A percentile compares a stretch with the other conserved stretches of the same genome.
Evolutionary conservation across 2,329 filamentous ascomycete species (phyloP).

Genomic region (Aspergillus pseudoglaucus): DNA sequence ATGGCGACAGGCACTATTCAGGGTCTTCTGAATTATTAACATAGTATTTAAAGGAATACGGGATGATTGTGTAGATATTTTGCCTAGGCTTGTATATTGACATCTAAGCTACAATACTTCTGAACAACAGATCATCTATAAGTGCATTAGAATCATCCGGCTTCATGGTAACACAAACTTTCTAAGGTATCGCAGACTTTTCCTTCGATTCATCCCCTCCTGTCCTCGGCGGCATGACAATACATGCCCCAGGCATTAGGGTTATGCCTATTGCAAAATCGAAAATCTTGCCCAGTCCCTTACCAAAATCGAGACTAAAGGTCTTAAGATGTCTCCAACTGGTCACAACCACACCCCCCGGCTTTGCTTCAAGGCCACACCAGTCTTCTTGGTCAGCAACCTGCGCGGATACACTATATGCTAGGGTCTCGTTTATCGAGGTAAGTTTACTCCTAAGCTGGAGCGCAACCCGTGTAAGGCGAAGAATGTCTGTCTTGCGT

Average conservation of each 20-base stretch:
- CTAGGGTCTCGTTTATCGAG: background rate
- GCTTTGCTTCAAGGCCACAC: background rate
- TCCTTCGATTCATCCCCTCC: background rate
- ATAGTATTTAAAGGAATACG: too few species aligned
- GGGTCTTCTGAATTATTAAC: too few species aligned
- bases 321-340: background rate
- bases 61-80: too few species aligned
- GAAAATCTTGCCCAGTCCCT: background rate
- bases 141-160: background rate
- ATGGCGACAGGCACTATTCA: too few species aligned
- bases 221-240: background rate
- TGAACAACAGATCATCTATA: background rate
- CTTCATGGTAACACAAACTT: background rate
- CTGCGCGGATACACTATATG: constrained; percentile 1
- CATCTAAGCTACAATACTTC: background rate
- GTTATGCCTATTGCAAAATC: background rate
- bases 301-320: background rate
- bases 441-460: background rate
- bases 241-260: background rate
- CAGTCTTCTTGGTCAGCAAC: constrained; percentile 2
- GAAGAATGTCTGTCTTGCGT: background rate
- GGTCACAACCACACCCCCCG: background rate
- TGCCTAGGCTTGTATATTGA: too few species aligned
- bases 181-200: background rate
- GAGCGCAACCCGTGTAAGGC: background rate